phyloP scores from a whole-genome alignment of 1,139 yeast genomes.

The Yamadazyma mexicana region DNA sequence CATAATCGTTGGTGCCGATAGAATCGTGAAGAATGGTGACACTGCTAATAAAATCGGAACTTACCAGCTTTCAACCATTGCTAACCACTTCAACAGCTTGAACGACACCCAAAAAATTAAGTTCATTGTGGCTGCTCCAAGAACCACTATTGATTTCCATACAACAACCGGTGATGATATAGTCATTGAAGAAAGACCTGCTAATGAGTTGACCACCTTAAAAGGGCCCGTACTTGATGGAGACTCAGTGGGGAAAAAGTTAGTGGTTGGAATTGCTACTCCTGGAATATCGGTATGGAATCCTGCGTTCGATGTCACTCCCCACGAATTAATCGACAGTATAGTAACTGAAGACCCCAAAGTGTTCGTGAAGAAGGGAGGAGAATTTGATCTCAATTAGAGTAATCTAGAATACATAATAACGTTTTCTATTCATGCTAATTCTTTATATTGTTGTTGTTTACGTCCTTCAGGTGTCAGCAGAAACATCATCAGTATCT shows the following conservation, averaged over 20 bases:
- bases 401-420: no score
- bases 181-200: conserved; percentile 84
- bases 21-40: conserved; percentile 90
- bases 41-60: conserved; percentile 98
- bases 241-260: conserved; percentile 43
- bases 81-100: conserved; percentile 35
- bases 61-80: conserved; percentile 76
- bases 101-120: conserved; percentile 56
- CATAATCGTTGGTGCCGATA: conserved; percentile 97
- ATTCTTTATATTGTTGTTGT: background rate
- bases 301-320: conserved; percentile 95
- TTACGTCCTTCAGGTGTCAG: no score
- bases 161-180: conserved; percentile 72
- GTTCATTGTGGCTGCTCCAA: conserved; percentile 94
- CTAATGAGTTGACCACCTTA: conserved; percentile 72
- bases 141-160: conserved; percentile 76
- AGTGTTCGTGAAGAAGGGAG: conserved; percentile 50
- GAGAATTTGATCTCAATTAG: conserved; percentile 19
- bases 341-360: conserved; percentile 78
- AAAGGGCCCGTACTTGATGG: conserved; percentile 57
- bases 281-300: conserved; percentile 89
- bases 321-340: conserved; percentile 76
- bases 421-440: conserved; percentile 4
- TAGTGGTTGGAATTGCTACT: conserved; percentile 77
- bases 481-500: no score